Percentiles rank a stretch among this genome's conserved stretches.
Evolutionary conservation across 129 eudicot genomes (phyloP).

Genomic region (Tagetes erecta): DNA sequence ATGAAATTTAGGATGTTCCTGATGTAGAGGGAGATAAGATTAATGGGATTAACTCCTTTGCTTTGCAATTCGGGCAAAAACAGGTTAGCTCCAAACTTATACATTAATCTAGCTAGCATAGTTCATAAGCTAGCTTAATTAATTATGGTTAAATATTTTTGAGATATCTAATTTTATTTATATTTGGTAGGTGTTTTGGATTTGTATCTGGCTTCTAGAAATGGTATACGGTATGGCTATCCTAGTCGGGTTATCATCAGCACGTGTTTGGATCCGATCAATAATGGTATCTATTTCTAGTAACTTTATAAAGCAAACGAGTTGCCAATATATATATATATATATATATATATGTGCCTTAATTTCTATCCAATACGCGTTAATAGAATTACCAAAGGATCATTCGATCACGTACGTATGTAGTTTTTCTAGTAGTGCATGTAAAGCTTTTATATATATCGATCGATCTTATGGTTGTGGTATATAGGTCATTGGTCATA

Average conservation of each 20-base stretch:
- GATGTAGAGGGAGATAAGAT: slow-evolving; percentile 42
- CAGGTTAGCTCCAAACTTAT: slow-evolving; percentile 12
- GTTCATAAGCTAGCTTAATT: too few species aligned
- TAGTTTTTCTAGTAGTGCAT: neutral
- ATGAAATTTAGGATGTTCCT: slow-evolving; percentile 35
- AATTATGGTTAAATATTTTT: too few species aligned
- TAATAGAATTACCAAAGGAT: neutral
- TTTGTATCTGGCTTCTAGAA: slow-evolving; percentile 39
- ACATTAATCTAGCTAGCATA: too few species aligned
- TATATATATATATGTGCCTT: neutral
- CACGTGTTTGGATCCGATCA: slow-evolving; percentile 28
- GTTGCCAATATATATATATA: neutral
- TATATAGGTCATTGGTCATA: slow-evolving; percentile 34
- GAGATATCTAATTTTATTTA: neutral
- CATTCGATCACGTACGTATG: too few species aligned
- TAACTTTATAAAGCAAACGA: neutral
- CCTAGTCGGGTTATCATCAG: slow-evolving; percentile 27
- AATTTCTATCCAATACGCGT: neutral
- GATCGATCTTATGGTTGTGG: neutral
- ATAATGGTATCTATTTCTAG: slow-evolving; percentile 23
- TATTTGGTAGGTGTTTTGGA: slow-evolving; percentile 37
- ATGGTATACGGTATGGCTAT: slow-evolving; percentile 31
- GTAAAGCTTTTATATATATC: neutral
- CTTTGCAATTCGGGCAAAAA: slow-evolving; percentile 33
- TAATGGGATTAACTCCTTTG: slow-evolving; percentile 37